A percentile compares a stretch with the other conserved stretches of the same genome.
Conservation (phyloP, 345 rosid genomes). For the Arabis hirsuta region DNA sequence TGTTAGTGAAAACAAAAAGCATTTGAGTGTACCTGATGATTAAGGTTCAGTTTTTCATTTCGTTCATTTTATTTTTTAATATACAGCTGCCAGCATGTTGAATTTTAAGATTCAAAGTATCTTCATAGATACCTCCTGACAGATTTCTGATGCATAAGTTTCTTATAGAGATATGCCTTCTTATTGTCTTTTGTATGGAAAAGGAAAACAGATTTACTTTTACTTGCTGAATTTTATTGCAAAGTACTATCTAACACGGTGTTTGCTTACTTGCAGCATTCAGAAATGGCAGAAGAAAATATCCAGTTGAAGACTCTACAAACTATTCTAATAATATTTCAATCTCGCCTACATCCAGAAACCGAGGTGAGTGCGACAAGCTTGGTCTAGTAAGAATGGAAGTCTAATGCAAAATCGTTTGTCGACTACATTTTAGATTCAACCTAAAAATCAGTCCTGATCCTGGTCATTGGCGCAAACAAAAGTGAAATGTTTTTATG, state of each 20-base stretch:
- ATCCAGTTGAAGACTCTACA: slow-evolving; percentile 94
- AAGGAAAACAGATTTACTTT: slow-evolving; percentile 30
- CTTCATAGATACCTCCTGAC: slow-evolving; percentile 4
- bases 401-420: slow-evolving; percentile 5
- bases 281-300: slow-evolving; percentile 92
- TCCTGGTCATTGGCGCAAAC: slow-evolving; percentile 22
- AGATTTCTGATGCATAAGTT: background rate
- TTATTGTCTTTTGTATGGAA: background rate
- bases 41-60: slow-evolving; percentile 9
- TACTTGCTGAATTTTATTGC: slow-evolving; percentile 18
- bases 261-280: slow-evolving; percentile 68
- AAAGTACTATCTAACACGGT: slow-evolving; percentile 29
- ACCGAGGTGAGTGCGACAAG: slow-evolving; percentile 61
- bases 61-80: background rate
- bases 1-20: background rate
- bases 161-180: slow-evolving; percentile 7
- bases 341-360: slow-evolving; percentile 89
- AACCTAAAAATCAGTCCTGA: slow-evolving; percentile 13
- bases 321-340: slow-evolving; percentile 90
- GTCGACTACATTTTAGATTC: slow-evolving; percentile 14
- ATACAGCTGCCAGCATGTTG: background rate
- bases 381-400: slow-evolving; percentile 27
- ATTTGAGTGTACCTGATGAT: slow-evolving; percentile 2
- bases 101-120: background rate
- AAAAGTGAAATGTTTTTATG: slow-evolving; percentile 15